Evolutionary conservation across 2,329 filamentous ascomycete genomes (phyloP).

Genomic region (Neoascochyta sp.): DNA sequence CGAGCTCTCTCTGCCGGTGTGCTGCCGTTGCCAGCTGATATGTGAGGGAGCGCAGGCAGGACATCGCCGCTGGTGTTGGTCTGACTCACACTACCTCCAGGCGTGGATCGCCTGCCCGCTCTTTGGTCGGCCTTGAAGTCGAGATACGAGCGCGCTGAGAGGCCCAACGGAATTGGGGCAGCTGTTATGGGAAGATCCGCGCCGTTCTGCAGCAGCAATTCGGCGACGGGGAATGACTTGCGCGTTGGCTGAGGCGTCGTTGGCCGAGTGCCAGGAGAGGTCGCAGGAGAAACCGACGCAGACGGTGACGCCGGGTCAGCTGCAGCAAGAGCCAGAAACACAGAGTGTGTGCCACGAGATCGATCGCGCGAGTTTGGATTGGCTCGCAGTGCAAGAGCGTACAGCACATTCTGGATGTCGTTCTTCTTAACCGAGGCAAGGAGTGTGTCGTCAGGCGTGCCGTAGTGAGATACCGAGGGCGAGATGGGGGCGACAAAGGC

Average conservation of each 20-base stretch:
- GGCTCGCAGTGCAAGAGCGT: constrained; percentile 79
- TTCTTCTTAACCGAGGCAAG: constrained; percentile 93
- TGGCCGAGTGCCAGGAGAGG: constrained; percentile 42
- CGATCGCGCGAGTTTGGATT: constrained; percentile 78
- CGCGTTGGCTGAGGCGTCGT: constrained; percentile 40
- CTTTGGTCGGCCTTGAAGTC: constrained; percentile 65
- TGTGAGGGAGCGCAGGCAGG: constrained; percentile 58
- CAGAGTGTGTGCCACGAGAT: constrained; percentile 79
- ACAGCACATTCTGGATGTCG: constrained; percentile 88
- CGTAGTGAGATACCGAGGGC: constrained; percentile 68
- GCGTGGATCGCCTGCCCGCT: constrained; percentile 36
- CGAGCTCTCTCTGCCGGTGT: constrained; percentile 37
- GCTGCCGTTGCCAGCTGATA: constrained; percentile 41
- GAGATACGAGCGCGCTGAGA: constrained; percentile 76
- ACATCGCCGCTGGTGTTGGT: constrained; percentile 52
- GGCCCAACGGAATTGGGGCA: constrained; percentile 79
- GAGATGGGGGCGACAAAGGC: constrained; percentile 77
- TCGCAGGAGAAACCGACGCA: constrained; percentile 44
- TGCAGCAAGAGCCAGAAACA: constrained; percentile 87
- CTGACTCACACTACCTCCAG: constrained; percentile 49
- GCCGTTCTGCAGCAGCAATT: constrained; percentile 89
- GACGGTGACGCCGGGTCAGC: constrained; percentile 82
- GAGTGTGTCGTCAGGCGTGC: constrained; percentile 79
- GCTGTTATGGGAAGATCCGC: constrained; percentile 74
- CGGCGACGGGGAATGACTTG: constrained; percentile 77